These are phyloP conservation scores for Tolypocladium ovalisporum DNA, from an alignment of 2,329 filamentous ascomycete species.

Conservation along the genomic window DNA sequence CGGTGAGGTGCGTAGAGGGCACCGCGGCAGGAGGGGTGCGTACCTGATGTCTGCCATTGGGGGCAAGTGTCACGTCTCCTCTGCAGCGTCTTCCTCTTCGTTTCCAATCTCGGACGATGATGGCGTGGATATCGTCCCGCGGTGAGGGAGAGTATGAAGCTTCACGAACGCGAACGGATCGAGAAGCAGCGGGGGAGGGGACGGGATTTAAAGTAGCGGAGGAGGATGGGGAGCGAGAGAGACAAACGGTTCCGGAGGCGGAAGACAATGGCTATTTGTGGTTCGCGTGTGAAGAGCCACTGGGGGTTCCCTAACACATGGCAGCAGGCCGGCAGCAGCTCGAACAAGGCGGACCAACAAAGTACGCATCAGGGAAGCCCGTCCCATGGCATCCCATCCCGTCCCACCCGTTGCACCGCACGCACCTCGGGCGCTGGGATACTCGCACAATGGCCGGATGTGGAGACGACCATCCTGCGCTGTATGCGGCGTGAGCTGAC, in stretches of 20 bases:
- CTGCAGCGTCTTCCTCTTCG: background rate
- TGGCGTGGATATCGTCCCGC: background rate
- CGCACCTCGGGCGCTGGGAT: background rate
- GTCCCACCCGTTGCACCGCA: background rate
- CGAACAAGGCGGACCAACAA: background rate
- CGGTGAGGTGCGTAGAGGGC: background rate
- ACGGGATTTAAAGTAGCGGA: conserved; percentile 3
- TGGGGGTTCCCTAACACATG: conserved; percentile 1
- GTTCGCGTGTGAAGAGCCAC: conserved; percentile 3
- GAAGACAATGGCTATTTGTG: conserved; percentile 7
- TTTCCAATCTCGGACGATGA: background rate
- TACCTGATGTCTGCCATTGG: conserved; percentile 13
- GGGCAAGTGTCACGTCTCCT: conserved; percentile 1
- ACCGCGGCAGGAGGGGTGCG: too few species aligned
- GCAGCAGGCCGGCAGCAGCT: background rate
- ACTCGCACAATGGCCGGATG: background rate
- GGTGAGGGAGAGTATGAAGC: background rate
- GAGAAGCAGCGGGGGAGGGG: conserved; percentile 4
- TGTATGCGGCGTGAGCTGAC: background rate
- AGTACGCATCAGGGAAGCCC: background rate
- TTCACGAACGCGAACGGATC: background rate
- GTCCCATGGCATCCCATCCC: too few species aligned
- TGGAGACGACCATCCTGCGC: background rate
- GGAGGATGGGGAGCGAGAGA: background rate
- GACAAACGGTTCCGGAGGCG: conserved; percentile 4